Evolutionary conservation across 306 rosid genomes (phyloP).

Genomic region (Rubus idaeus): DNA sequence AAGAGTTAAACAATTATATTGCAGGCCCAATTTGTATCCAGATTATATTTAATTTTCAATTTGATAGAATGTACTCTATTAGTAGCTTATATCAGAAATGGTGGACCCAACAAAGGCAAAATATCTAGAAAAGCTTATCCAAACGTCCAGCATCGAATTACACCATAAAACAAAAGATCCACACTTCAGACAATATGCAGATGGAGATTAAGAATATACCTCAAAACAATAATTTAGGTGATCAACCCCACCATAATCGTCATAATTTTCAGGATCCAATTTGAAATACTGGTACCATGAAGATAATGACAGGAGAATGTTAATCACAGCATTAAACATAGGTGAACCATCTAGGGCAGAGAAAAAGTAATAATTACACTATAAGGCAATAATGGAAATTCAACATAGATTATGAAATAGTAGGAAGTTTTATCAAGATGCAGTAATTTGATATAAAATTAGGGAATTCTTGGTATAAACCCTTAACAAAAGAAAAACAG

Average conservation of each 20-base stretch:
- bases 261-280: constrained; percentile 77
- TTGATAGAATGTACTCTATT: neutral
- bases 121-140: neutral
- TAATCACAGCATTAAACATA: constrained; percentile 5
- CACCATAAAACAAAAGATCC: constrained; percentile 12
- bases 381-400: neutral
- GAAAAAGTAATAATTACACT: neutral
- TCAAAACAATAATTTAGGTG: constrained; percentile 89
- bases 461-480: neutral
- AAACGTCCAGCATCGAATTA: constrained; percentile 6
- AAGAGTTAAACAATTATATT: neutral
- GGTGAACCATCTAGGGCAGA: neutral
- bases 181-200: neutral
- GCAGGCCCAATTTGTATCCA: neutral
- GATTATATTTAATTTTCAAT: neutral
- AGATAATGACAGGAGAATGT: constrained; percentile 8
- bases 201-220: constrained; percentile 50
- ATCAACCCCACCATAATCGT: constrained; percentile 80
- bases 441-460: neutral
- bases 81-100: constrained; percentile 29
- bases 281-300: constrained; percentile 77
- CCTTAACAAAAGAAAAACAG: constrained; percentile 5
- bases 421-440: neutral
- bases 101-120: neutral
- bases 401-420: neutral